Conservation (phyloP, 2,329 filamentous ascomycete genomes). For the Colletotrichum noveboracense region DNA sequence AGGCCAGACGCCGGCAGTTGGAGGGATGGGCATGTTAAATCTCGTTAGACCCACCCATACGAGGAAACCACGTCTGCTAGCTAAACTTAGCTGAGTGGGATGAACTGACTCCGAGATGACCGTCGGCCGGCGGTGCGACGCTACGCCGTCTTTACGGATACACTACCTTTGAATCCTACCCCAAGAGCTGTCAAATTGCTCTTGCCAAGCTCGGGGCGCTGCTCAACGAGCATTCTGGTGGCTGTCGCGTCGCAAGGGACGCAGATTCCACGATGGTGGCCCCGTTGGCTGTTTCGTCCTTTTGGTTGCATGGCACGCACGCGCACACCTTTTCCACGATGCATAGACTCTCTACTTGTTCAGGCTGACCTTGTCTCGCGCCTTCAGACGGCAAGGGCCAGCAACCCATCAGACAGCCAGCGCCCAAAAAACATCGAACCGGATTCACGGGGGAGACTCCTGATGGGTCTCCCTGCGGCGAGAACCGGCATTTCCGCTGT, state of each 20-base stretch:
- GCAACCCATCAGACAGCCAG: neutral
- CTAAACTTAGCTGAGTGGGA: constrained; percentile 20
- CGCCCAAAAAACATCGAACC: neutral
- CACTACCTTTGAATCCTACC: neutral
- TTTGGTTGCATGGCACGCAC: neutral
- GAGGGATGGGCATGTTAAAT: constrained; percentile 20
- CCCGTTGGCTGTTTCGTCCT: neutral
- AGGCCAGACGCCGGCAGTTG: constrained; percentile 10
- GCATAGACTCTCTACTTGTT: neutral
- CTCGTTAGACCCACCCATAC: constrained; percentile 22
- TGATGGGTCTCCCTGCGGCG: neutral
- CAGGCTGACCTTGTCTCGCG: constrained; percentile 1
- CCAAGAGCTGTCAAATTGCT: neutral
- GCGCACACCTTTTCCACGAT: neutral
- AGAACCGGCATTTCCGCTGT: constrained; percentile 19
- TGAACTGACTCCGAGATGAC: constrained; percentile 21
- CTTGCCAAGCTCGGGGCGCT: neutral
- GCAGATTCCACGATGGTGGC: neutral
- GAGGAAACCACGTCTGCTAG: constrained; percentile 17
- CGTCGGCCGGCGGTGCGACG: neutral
- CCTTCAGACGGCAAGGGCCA: neutral
- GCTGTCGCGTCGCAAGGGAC: neutral
- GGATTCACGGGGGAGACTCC: neutral
- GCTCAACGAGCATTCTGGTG: neutral
- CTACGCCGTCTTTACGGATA: neutral